Conservation (phyloP, 2,329 filamentous ascomycete genomes). For the Penicillium sp. region DNA sequence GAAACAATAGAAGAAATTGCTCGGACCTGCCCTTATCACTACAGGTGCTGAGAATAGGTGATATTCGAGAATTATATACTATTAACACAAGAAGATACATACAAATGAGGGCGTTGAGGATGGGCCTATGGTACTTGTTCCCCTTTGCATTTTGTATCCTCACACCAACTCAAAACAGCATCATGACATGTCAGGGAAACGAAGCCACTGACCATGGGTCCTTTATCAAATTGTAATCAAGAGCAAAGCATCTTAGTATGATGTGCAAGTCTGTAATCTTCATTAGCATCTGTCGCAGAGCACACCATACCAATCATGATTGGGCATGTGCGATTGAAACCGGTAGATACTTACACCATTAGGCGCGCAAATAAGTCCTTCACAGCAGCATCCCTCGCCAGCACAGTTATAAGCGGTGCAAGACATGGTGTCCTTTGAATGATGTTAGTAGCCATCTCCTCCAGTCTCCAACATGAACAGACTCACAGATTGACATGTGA, state of each 20-base stretch:
- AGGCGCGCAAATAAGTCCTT: conserved; percentile 5
- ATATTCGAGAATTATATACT: background rate
- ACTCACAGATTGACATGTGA: conserved; percentile 7
- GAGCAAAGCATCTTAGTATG: background rate
- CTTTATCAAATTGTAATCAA: background rate
- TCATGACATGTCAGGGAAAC: no score
- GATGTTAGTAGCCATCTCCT: background rate
- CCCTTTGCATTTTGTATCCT: background rate
- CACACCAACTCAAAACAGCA: background rate
- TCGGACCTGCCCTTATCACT: background rate
- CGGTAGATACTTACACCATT: conserved; percentile 5
- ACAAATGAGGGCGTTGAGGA: background rate
- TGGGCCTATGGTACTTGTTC: background rate
- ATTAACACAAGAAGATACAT: background rate
- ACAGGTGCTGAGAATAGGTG: background rate
- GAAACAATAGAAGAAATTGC: no score
- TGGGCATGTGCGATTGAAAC: no score
- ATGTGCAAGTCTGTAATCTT: background rate
- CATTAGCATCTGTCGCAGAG: background rate
- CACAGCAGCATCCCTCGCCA: conserved; percentile 1
- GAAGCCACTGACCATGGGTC: background rate
- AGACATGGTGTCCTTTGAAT: background rate
- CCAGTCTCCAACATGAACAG: background rate
- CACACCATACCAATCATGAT: background rate
- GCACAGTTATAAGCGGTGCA: conserved; percentile 7